Conservation (phyloP, 257 asterid genomes). For the Solanum rostratum region DNA sequence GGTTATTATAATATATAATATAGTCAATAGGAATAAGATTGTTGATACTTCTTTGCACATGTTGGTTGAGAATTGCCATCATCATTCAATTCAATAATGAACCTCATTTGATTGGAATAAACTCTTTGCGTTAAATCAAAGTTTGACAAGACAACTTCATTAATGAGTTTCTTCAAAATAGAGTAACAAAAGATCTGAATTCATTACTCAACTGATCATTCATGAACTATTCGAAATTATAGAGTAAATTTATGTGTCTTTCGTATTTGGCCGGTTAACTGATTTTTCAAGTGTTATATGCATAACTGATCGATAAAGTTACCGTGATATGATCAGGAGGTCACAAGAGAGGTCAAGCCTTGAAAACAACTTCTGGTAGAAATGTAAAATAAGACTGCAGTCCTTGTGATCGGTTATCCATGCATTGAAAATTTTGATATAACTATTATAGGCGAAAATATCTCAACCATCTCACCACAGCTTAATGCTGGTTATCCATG, state of each 20-base stretch:
- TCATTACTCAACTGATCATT: too few relatives aligned
- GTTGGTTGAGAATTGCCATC: background rate
- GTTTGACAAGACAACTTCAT: background rate
- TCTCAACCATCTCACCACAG: fast-evolving
- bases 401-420: too few relatives aligned
- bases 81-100: background rate
- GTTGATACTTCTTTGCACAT: background rate
- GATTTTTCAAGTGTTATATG: background rate
- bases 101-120: background rate
- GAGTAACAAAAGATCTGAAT: too few relatives aligned
- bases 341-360: too few relatives aligned
- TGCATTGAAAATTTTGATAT: too few relatives aligned
- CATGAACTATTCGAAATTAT: background rate
- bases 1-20: background rate
- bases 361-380: too few relatives aligned
- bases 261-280: too few relatives aligned
- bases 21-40: too few relatives aligned
- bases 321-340: too few relatives aligned
- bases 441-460: too few relatives aligned
- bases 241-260: too few relatives aligned
- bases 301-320: background rate
- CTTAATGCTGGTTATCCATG: background rate
- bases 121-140: background rate
- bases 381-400: too few relatives aligned
- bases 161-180: background rate